These are phyloP conservation scores for Chrysanthemum lavandulifolium DNA, from an alignment of 129 eudicot species.

Conservation along the genomic window DNA sequence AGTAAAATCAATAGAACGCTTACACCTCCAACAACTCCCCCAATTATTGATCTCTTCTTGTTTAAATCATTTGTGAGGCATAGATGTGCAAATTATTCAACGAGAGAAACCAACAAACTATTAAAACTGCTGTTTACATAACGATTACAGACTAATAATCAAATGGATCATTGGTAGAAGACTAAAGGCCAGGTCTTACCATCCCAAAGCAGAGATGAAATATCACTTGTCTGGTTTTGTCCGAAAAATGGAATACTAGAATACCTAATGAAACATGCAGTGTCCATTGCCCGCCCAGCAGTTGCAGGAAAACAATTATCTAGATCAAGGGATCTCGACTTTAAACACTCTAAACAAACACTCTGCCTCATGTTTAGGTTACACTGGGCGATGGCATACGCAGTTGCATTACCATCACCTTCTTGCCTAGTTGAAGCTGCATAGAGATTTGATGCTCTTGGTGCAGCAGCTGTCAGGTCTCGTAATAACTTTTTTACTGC, in stretches of 20 bases:
- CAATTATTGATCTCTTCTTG: constrained; percentile 26
- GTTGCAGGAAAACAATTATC: constrained; percentile 41
- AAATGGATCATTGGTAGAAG: not conserved
- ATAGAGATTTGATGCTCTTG: constrained; percentile 40
- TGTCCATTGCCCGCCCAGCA: constrained; percentile 41
- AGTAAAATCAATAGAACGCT: constrained; percentile 38
- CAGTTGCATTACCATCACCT: constrained; percentile 16
- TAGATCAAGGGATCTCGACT: constrained; percentile 31
- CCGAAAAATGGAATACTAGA: constrained; percentile 39
- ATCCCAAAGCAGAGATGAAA: constrained; percentile 37
- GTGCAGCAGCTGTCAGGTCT: constrained; percentile 45
- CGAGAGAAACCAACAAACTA: not conserved
- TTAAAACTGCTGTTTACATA: no score
- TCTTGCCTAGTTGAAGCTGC: constrained; percentile 38
- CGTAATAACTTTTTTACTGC: constrained; percentile 31
- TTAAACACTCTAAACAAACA: constrained; percentile 49
- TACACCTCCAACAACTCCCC: constrained; percentile 45
- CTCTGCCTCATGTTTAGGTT: constrained; percentile 38
- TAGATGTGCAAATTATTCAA: not conserved
- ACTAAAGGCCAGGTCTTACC: constrained; percentile 28
- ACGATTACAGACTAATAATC: no score
- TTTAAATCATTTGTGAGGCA: constrained; percentile 40
- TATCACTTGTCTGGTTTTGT: constrained; percentile 31
- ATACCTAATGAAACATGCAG: constrained; percentile 54
- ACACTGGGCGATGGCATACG: constrained; percentile 52